Percentiles rank a stretch among this genome's conserved stretches.
Evolutionary conservation across 176 grass and related monocot species (phyloP).

Genomic region (Neostapfia colusana): DNA sequence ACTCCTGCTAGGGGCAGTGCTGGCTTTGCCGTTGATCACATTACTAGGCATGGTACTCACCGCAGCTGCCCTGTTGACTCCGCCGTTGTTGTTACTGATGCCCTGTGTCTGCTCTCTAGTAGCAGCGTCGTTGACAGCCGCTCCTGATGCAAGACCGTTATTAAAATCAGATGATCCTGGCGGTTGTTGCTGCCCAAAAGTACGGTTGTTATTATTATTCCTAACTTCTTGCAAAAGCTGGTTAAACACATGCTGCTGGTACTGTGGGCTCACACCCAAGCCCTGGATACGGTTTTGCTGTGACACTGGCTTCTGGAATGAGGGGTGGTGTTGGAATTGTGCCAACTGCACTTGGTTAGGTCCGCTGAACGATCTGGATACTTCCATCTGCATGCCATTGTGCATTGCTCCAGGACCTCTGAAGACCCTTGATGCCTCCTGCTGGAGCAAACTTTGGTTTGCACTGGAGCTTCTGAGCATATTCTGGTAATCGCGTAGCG

Average conservation of each 20-base stretch:
- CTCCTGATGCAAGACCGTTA: constrained; percentile 37
- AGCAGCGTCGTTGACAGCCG: constrained; percentile 1
- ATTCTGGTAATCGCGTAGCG: constrained; percentile 71
- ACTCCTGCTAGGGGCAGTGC: constrained; percentile 43
- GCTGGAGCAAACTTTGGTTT: constrained; percentile 59
- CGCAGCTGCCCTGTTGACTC: constrained; percentile 3
- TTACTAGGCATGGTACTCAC: constrained; percentile 39
- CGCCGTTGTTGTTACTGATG: constrained; percentile 31
- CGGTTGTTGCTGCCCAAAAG: constrained; percentile 42
- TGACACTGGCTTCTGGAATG: constrained; percentile 48
- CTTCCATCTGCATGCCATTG: constrained; percentile 52
- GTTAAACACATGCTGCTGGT: constrained; percentile 76
- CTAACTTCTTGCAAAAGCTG: constrained; percentile 86
- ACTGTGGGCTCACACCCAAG: constrained; percentile 45
- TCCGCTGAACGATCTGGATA: constrained; percentile 42
- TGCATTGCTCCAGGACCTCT: constrained; percentile 46
- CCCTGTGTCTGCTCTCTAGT: constrained; percentile 22
- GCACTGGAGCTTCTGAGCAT: constrained; percentile 57
- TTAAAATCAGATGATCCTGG: constrained; percentile 41
- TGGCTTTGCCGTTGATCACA: constrained; percentile 42
- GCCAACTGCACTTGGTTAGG: constrained; percentile 34
- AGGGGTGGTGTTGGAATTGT: constrained; percentile 50
- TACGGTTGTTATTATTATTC: constrained; percentile 61
- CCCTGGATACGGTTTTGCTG: constrained; percentile 56
- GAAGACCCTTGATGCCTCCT: constrained; percentile 55